phyloP scores from a whole-genome alignment of 176 grass and related monocot species.

The Alopecurus myosuroides region DNA sequence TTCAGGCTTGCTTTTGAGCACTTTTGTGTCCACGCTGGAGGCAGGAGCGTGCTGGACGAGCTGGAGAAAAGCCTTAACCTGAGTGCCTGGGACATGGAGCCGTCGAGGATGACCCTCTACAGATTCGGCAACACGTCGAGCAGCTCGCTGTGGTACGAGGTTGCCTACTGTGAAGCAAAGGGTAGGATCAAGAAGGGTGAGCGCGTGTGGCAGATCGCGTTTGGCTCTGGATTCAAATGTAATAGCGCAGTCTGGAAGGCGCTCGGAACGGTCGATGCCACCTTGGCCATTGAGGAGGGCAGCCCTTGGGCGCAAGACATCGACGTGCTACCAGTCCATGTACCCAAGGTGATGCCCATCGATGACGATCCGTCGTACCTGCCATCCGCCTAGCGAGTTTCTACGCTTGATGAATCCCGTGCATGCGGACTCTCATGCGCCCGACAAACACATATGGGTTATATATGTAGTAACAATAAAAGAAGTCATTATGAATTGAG shows the following conservation, averaged over 20 bases:
- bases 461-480: no score
- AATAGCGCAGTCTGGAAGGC: slow-evolving; percentile 49
- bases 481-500: no score
- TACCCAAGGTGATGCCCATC: no score
- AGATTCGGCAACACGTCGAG: slow-evolving; percentile 66
- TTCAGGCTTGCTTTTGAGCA: slow-evolving; percentile 53
- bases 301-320: no score
- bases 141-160: slow-evolving; percentile 71
- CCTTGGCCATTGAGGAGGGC: no score
- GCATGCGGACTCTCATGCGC: no score
- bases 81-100: slow-evolving; percentile 59
- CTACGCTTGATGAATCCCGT: no score
- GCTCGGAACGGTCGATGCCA: slow-evolving; percentile 31
- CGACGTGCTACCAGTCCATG: no score
- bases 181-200: slow-evolving; percentile 30
- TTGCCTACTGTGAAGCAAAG: slow-evolving; percentile 64
- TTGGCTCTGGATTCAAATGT: slow-evolving; percentile 47
- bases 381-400: no score
- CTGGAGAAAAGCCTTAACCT: slow-evolving; percentile 39
- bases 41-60: slow-evolving; percentile 54
- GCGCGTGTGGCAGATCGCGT: slow-evolving; percentile 44
- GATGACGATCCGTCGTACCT: no score
- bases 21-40: slow-evolving; percentile 72
- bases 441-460: no score
- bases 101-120: slow-evolving; percentile 63